A percentile compares a stretch with the other conserved stretches of the same genome.
Evolutionary conservation across 345 rosid species (phyloP).

Genomic region (Kandelia obovata): DNA sequence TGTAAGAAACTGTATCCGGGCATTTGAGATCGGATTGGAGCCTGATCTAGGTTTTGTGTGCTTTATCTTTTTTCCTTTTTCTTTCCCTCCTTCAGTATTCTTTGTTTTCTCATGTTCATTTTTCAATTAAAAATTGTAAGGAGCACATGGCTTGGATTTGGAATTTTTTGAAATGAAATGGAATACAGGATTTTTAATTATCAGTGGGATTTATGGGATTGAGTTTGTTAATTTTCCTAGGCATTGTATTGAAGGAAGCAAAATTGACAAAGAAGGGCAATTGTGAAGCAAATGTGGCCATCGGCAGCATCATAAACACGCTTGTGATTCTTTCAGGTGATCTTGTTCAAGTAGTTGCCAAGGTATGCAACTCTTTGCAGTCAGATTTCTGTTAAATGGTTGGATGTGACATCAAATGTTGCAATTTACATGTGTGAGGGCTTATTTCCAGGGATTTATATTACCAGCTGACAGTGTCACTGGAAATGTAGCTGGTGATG

Average conservation of each 20-base stretch:
- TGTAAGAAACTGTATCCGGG: conserved; percentile 9
- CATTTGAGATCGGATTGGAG: conserved; percentile 18
- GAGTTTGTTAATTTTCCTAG: conserved; percentile 30
- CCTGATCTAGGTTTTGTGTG: conserved; percentile 19
- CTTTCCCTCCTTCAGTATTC: no score
- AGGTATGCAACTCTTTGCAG: conserved; percentile 38
- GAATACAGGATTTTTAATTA: not conserved
- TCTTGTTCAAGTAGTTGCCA: conserved; percentile 81
- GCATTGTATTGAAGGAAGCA: conserved; percentile 81
- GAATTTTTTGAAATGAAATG: not conserved
- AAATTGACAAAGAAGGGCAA: conserved; percentile 66
- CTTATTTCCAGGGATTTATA: conserved; percentile 49
- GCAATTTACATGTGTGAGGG: conserved; percentile 12
- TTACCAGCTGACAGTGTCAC: conserved; percentile 47
- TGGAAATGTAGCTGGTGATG: conserved; percentile 35
- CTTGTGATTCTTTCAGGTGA: conserved; percentile 62
- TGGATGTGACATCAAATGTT: conserved; percentile 3
- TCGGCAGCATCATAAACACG: conserved; percentile 52
- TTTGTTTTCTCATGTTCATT: not conserved
- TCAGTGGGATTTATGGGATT: not conserved
- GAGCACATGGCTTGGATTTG: not conserved
- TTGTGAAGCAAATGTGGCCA: conserved; percentile 53
- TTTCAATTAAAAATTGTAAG: not conserved
- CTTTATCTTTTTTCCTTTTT: not conserved
- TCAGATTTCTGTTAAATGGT: conserved; percentile 11